Conservation (phyloP, 2,329 filamentous ascomycete species). For the Grosmannia clavigera region DNA sequence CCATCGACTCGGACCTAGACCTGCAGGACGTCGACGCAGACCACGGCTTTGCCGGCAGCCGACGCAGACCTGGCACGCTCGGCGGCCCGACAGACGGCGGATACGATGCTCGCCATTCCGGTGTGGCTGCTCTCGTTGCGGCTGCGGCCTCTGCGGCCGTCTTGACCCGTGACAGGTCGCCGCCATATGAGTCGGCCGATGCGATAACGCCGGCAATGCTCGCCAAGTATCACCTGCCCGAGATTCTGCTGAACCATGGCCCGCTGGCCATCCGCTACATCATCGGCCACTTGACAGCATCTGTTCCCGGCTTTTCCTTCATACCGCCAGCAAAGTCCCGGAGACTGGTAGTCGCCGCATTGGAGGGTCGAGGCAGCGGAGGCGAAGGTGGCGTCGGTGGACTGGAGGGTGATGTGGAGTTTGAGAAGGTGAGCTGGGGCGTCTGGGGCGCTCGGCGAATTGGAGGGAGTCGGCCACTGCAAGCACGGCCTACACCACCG, state of each 20-base stretch:
- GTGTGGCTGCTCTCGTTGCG: conserved; percentile 5
- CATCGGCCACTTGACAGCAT: conserved; percentile 86
- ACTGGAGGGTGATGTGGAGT: conserved; percentile 60
- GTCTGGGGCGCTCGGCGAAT: conserved; percentile 74
- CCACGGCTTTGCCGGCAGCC: conserved; percentile 15
- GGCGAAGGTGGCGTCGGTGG: conserved; percentile 39
- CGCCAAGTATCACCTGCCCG: conserved; percentile 79
- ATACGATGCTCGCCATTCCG: background rate
- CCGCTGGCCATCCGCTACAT: conserved; percentile 90
- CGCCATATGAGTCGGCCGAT: conserved; percentile 57
- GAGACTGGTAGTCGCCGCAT: conserved; percentile 78
- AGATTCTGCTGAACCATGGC: conserved; percentile 79
- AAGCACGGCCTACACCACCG: conserved; percentile 12
- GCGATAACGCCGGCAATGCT: conserved; percentile 77
- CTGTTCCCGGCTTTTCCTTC: conserved; percentile 81
- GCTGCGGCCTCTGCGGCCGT: conserved; percentile 3
- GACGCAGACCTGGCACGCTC: conserved; percentile 15
- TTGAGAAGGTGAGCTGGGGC: conserved; percentile 96
- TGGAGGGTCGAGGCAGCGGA: conserved; percentile 62
- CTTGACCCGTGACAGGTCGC: conserved; percentile 25
- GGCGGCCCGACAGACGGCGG: background rate
- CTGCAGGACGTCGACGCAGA: conserved; percentile 55
- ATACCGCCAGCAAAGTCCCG: conserved; percentile 85
- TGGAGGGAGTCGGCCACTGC: conserved; percentile 27
- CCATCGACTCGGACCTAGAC: conserved; percentile 78